Evolutionary conservation across 805 yeast genomes (phyloP).

Genomic region (Jamesozyma hellenica): DNA sequence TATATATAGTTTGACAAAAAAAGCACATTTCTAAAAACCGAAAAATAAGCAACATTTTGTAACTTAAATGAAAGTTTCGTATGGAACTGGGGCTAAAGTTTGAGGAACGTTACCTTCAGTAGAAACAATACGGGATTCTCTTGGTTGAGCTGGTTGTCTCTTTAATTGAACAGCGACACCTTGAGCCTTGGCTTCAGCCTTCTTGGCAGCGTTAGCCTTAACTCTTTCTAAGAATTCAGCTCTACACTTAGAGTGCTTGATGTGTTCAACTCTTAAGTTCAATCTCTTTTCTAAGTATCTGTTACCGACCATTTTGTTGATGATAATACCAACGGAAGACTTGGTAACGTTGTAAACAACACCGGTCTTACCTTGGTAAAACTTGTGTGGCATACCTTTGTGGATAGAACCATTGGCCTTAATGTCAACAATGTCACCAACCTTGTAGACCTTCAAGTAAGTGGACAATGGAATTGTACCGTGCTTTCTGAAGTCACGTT

Average conservation of each 20-base stretch:
- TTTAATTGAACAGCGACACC: conserved; percentile 86
- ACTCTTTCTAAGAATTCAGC: conserved; percentile 98
- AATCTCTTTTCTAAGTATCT: conserved; percentile 98
- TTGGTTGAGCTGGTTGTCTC: conserved; percentile 98
- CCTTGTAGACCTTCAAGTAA: conserved; percentile 95
- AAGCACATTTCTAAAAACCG: neutral
- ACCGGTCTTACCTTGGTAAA: conserved; percentile 99
- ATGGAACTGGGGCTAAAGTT: conserved; percentile 97
- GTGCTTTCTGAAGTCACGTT: conserved; percentile 96
- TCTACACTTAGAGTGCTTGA: conserved; percentile 99
- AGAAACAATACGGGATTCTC: conserved; percentile 78
- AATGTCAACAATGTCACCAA: conserved; percentile 99
- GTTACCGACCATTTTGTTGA: conserved; percentile 98
- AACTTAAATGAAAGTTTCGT: conserved; percentile 95
- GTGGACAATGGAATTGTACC: conserved; percentile 91
- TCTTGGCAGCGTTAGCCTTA: conserved; percentile 89
- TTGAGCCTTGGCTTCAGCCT: conserved; percentile 86
- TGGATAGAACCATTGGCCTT: conserved; percentile 98
- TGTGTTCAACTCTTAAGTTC: conserved; percentile 97
- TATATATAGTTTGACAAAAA: conserved; percentile 2
- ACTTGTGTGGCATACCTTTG: conserved; percentile 99
- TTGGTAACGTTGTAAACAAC: conserved; percentile 97
- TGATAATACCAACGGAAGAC: conserved; percentile 94
- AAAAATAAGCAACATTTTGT: conserved; percentile 4
- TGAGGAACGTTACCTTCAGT: conserved; percentile 82